Conservation (phyloP, 129 eudicot genomes). For the Artemisia annua region DNA sequence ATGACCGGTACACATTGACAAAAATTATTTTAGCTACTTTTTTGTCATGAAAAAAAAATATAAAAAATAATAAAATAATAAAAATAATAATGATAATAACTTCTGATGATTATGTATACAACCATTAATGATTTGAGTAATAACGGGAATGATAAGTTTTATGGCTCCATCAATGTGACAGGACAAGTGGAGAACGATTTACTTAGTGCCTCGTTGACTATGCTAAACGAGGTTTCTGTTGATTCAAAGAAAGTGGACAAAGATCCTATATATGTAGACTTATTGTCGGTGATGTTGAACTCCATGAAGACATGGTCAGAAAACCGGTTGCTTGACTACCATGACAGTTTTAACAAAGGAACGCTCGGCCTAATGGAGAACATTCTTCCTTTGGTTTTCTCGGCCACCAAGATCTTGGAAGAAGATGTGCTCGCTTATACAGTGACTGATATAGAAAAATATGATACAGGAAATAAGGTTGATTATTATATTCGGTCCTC, state of each 20-base stretch:
- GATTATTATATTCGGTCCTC: slow-evolving; percentile 77
- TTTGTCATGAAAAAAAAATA: too few relatives aligned
- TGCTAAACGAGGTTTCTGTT: slow-evolving; percentile 72
- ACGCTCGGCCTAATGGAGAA: slow-evolving; percentile 51
- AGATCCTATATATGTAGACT: slow-evolving; percentile 55
- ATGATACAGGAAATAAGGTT: slow-evolving; percentile 52
- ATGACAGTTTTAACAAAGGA: slow-evolving; percentile 36
- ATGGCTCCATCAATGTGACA: slow-evolving; percentile 31
- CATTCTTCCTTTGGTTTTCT: slow-evolving; percentile 59
- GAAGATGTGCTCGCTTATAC: slow-evolving; percentile 24
- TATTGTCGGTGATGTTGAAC: slow-evolving; percentile 48
- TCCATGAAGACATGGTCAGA: slow-evolving; percentile 69
- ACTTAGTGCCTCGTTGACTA: slow-evolving; percentile 62
- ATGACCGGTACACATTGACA: neutral
- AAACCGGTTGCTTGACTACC: slow-evolving; percentile 63
- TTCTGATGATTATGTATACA: neutral
- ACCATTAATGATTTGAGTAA: neutral
- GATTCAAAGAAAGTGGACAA: slow-evolving; percentile 73
- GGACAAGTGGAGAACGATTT: slow-evolving; percentile 73
- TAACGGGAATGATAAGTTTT: neutral
- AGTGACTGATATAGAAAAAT: slow-evolving; percentile 40
- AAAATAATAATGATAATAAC: too few relatives aligned
- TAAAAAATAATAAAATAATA: too few relatives aligned
- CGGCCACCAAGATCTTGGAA: slow-evolving; percentile 56
- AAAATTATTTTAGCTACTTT: too few relatives aligned